These are phyloP conservation scores for Rubus idaeus DNA, from an alignment of 306 rosid genomes.

Conservation along the genomic window DNA sequence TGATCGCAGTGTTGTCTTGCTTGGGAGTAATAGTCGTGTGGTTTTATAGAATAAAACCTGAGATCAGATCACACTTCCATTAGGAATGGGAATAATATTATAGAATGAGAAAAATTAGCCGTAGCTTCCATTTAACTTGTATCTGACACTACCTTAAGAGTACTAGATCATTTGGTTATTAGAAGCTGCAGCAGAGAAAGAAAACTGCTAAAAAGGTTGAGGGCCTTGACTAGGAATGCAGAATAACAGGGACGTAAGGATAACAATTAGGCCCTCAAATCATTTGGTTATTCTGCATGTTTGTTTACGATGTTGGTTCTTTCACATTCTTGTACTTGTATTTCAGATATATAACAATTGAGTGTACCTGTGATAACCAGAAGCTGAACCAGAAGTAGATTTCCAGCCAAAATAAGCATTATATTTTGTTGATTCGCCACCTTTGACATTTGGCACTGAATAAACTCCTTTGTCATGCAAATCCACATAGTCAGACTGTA, in stretches of 20 bases:
- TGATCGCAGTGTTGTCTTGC: not conserved
- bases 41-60: not conserved
- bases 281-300: too few species aligned
- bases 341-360: not conserved
- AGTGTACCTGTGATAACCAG: conserved; percentile 34
- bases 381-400: conserved; percentile 39
- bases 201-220: not conserved
- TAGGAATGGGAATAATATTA: not conserved
- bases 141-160: not conserved
- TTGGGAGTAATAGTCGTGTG: not conserved
- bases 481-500: conserved; percentile 36
- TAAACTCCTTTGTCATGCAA: conserved; percentile 32
- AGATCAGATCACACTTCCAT: not conserved
- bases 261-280: too few species aligned
- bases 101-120: not conserved
- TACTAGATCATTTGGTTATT: not conserved
- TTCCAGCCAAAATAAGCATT: conserved; percentile 44
- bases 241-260: too few species aligned
- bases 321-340: not conserved
- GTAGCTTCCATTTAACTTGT: not conserved
- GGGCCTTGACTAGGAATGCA: conserved; percentile 6
- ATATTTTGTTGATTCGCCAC: conserved; percentile 29
- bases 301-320: not conserved
- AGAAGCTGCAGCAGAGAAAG: not conserved
- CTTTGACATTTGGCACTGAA: conserved; percentile 35